A percentile compares a stretch with the other conserved stretches of the same genome.
These are phyloP conservation scores for Apiospora sp. DNA, from an alignment of 2,329 filamentous ascomycete species.

Conservation along the genomic window DNA sequence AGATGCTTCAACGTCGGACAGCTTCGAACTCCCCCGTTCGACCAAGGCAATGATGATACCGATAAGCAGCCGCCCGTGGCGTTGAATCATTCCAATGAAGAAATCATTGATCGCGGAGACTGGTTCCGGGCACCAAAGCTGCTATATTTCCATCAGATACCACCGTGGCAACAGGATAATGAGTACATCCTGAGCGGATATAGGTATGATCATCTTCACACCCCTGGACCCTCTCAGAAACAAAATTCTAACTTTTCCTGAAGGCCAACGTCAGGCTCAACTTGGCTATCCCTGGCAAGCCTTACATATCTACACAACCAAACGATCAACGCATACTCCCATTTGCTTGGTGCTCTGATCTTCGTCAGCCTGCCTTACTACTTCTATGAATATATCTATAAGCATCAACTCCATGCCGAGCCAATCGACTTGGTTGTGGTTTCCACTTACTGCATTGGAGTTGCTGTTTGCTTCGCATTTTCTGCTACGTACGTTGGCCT, in stretches of 20 bases:
- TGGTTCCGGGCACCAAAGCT: neutral
- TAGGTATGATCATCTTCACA: neutral
- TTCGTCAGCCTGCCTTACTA: constrained; percentile 24
- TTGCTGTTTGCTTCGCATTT: constrained; percentile 29
- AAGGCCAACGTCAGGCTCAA: constrained; percentile 25
- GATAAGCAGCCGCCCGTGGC: neutral
- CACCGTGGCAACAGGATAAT: constrained; percentile 20
- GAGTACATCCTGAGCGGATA: constrained; percentile 4
- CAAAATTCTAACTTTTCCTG: neutral
- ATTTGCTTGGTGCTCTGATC: constrained; percentile 23
- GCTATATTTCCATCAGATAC: constrained; percentile 20
- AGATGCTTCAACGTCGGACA: neutral
- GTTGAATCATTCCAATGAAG: too few relatives aligned
- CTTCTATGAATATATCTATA: constrained; percentile 16
- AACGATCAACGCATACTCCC: constrained; percentile 25
- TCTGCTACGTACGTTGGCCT: constrained; percentile 28
- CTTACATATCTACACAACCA: constrained; percentile 23
- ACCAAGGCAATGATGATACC: neutral
- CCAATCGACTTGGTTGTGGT: constrained; percentile 28
- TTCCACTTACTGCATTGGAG: constrained; percentile 30
- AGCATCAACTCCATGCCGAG: neutral
- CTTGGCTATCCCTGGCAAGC: constrained; percentile 23
- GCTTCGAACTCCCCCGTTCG: neutral
- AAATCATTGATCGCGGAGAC: neutral
- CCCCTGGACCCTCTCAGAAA: neutral